Base-by-base conservation (phyloP, 1,284 basidiomycete genomes). In the Prillingera fragicola region DNA sequence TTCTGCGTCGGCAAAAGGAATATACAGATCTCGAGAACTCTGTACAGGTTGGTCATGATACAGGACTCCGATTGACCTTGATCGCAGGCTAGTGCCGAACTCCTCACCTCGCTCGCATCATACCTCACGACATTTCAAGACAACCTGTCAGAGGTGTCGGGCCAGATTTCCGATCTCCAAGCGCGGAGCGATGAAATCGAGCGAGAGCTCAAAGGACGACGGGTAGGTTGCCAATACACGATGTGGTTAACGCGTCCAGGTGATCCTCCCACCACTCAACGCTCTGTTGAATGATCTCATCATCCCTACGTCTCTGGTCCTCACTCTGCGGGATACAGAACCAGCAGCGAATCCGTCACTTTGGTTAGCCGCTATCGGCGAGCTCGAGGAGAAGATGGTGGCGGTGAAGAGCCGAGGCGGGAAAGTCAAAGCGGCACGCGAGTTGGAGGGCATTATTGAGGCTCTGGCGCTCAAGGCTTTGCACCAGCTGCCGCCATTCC, bases 51-150 rank as follows among this genome's bases (percentile, higher is more conserved):
- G 44, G 60, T 46, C 6, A 21, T 12, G 18, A 19, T 8, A 9
- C 34, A 21, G 17, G 9, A 4, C 21, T 17, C 3, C 32, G 4
- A 27, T 37, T 46, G 37, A 48, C 36, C 17, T 27, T n/a, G 41
- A 45, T 8, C 25, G 21, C 44, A 71, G 67, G 65, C 69, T 4
- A 69, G 67, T 45, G 60, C 53, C 29, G 75, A 78, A 54, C 76
- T 96, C 31, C 75, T 97, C 35, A 82, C 86, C 54, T 87, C 87
- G 1, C 77, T 98, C 4, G 84, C 92, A 55, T 77, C 80, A 2
- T 97, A 97, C 67, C 78, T 97, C 9, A 89, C 89, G 2, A 94
- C 88, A 0, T 99, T 98, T 60, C 91, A 96, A 69, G 84, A 79
- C 55, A 92, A 99, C 70, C 77, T 99, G 5, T 85, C 86, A 4